A percentile compares a stretch with the other conserved stretches of the same genome.
phyloP scores from a whole-genome alignment of 257 asterid genomes.

The Capsicum baccatum region DNA sequence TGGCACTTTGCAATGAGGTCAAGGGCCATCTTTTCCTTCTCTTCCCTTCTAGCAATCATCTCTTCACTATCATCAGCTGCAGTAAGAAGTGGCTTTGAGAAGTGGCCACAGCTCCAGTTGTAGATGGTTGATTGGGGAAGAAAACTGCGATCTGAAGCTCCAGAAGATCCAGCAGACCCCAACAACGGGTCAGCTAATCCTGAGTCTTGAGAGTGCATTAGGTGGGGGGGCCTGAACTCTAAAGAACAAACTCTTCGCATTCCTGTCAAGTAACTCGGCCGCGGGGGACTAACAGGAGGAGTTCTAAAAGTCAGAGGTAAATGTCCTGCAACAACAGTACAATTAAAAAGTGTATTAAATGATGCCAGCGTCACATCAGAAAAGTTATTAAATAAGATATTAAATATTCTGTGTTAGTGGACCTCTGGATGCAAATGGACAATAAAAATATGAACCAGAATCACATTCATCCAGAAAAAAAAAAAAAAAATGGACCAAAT shows the following conservation, averaged over 20 bases:
- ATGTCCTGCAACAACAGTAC: slow-evolving; percentile 59
- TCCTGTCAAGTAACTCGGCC: slow-evolving; percentile 87
- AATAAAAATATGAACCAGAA: not conserved
- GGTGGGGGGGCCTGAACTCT: slow-evolving; percentile 95
- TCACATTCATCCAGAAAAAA: not conserved
- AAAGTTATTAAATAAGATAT: not conserved
- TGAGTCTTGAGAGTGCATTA: slow-evolving; percentile 84
- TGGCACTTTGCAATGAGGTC: slow-evolving; percentile 88
- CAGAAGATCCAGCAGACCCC: slow-evolving; percentile 76
- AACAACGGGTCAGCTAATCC: slow-evolving; percentile 97
- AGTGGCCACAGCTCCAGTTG: slow-evolving; percentile 97
- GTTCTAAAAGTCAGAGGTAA: slow-evolving; percentile 92
- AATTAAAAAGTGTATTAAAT: slow-evolving; percentile 16
- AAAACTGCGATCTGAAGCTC: slow-evolving; percentile 84
- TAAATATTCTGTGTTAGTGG: not conserved
- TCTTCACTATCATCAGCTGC: slow-evolving; percentile 86
- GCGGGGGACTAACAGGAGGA: slow-evolving; percentile 99
- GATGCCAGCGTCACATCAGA: slow-evolving; percentile 18
- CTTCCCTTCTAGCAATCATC: slow-evolving; percentile 78
- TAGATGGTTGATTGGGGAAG: slow-evolving; percentile 94
- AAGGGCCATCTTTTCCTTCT: slow-evolving; percentile 80
- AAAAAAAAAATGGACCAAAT: not conserved
- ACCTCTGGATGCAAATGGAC: not conserved
- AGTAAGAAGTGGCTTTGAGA: slow-evolving; percentile 97
- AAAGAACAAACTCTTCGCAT: slow-evolving; percentile 95